Evolutionary conservation across 768 basidiomycete species (phyloP), one percentile per base, ranked within the genome.

Genomic region (Mycena belliarum): DNA sequence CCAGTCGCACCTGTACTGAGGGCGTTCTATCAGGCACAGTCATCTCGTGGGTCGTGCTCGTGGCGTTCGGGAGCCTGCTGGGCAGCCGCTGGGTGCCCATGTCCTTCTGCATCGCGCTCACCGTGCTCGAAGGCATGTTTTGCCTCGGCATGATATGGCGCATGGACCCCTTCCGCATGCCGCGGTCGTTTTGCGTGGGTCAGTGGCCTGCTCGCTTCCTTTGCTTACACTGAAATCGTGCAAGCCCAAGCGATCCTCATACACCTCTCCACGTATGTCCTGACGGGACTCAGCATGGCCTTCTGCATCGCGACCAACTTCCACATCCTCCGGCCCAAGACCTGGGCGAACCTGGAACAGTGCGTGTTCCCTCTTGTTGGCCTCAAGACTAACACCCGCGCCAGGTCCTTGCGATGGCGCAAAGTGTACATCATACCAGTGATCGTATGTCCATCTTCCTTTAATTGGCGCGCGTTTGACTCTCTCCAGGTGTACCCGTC

Each of bases 141-240:
- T 64, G 63, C 21, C 52, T 64, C 7, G 63, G 63, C 61, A 56
- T 64, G 40, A 61, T 64, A 5, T 64, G 63, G 63, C 43, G 45
- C 10, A 64, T 64, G 63, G 55, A 64, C 21, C 63, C 63, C 8
- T 54, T 40, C 28, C 3, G 14, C 6, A 64, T 64, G 63, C 63
- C 63, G 12, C 26, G 29, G 28, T 28, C 46, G 3, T 64, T 64
- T 33, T 64, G 63, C 18, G 1, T 57, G 15, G 59, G 57, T 59
- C 2, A 18, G 57, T 49, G 24, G 32, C 20, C 1, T 33, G 18
- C 20, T 40, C 9, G 32, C 3, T 4, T 40, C 20, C n/a, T 24
- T 18, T n/a, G 18, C 4, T 25, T 12, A 26, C 29, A 7, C 29
- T 58, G 10, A 48, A 24, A 32, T 1, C 9, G 18, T 4, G 9